Evolutionary conservation across 768 basidiomycete species (phyloP).

Genomic region (Pleurotus pulmonarius): DNA sequence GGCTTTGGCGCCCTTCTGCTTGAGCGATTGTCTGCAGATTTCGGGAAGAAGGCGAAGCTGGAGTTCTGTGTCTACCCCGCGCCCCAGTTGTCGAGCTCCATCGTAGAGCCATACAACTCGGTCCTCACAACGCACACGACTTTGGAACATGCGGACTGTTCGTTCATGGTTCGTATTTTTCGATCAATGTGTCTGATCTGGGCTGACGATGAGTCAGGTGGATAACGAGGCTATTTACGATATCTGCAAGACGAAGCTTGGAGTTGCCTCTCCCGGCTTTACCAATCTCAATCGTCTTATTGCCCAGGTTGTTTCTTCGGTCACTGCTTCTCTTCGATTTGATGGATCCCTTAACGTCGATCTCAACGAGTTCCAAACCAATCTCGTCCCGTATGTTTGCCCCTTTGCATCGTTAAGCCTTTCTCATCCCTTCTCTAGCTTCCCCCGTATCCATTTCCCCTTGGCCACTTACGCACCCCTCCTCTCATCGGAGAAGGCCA

Average conservation of each 20-base stretch:
- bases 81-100: constrained; percentile 87
- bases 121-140: constrained; percentile 97
- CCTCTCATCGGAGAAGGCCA: constrained; percentile 91
- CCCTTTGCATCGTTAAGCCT: not conserved
- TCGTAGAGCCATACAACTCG: constrained; percentile 98
- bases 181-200: constrained; percentile 8
- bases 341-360: constrained; percentile 98
- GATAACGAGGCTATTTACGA: constrained; percentile 99
- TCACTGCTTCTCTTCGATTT: constrained; percentile 96
- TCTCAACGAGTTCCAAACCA: constrained; percentile 97
- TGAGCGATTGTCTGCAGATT: constrained; percentile 93
- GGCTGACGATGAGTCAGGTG: constrained; percentile 45
- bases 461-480: constrained; percentile 95
- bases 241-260: constrained; percentile 96
- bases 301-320: constrained; percentile 96
- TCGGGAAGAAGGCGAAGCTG: constrained; percentile 98
- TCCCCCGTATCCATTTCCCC: constrained; percentile 99
- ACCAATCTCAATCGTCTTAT: constrained; percentile 94
- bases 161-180: constrained; percentile 77
- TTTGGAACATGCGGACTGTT: constrained; percentile 98
- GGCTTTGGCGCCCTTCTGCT: constrained; percentile 96
- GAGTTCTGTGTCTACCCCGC: constrained; percentile 98
- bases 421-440: constrained; percentile 40
- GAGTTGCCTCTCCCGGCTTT: constrained; percentile 83
- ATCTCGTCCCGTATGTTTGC: constrained; percentile 84